Evolutionary conservation across 345 rosid genomes (phyloP).

Genomic region (Hirschfeldia incana): DNA sequence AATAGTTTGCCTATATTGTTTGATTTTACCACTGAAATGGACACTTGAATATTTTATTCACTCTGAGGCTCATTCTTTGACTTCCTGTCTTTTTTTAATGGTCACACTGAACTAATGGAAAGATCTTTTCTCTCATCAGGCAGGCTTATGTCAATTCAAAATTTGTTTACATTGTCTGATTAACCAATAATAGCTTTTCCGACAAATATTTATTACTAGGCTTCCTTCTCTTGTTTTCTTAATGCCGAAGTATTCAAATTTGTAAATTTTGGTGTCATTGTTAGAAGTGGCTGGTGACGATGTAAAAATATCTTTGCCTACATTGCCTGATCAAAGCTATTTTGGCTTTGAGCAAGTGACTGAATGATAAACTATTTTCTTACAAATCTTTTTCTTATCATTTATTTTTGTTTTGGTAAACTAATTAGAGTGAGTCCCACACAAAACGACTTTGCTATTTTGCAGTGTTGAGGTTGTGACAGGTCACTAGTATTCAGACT

Average conservation of each 20-base stretch:
- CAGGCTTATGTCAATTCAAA: slow-evolving; percentile 20
- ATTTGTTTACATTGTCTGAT: slow-evolving; percentile 33
- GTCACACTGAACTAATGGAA: not conserved
- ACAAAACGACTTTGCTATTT: too few relatives aligned
- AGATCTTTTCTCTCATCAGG: not conserved
- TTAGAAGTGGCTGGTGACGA: slow-evolving; percentile 31
- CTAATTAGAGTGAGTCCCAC: too few relatives aligned
- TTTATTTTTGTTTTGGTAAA: too few relatives aligned
- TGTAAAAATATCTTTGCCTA: slow-evolving; percentile 37
- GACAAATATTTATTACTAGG: not conserved
- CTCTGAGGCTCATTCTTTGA: slow-evolving; percentile 24
- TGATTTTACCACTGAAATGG: slow-evolving; percentile 20
- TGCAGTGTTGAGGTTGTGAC: too few relatives aligned
- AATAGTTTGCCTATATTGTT: slow-evolving; percentile 32
- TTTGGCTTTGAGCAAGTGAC: slow-evolving; percentile 28
- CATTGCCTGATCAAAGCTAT: slow-evolving; percentile 36
- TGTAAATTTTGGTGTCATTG: not conserved
- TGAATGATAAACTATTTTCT: slow-evolving; percentile 26
- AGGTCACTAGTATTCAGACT: too few relatives aligned
- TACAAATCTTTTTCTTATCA: too few relatives aligned
- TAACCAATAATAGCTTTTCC: not conserved
- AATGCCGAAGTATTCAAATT: not conserved
- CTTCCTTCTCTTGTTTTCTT: not conserved
- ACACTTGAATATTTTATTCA: not conserved
- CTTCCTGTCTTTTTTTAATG: not conserved